Base-by-base conservation (phyloP, 306 rosid species). In the Dryas drummondii region DNA sequence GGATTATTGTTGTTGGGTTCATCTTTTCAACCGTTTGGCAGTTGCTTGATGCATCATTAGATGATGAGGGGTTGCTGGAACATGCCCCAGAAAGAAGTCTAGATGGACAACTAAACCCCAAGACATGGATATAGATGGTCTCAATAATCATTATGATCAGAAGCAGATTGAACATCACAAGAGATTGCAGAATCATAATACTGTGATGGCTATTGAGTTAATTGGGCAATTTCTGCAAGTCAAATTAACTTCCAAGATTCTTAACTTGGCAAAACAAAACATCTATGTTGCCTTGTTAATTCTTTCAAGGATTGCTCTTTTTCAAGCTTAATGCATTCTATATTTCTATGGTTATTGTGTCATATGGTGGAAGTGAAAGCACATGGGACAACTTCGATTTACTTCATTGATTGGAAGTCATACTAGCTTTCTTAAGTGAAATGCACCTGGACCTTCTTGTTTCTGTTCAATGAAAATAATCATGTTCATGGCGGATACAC, bases 41-140 rank as follows among this genome's bases (percentile, higher is more conserved):
- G 80, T 86, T 92, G 79, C 88, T 94, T 79, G 97, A 94, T 78
- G 97, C 99, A n/a, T 86, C 90, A 27, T 85, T 94, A 73, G 96
- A 77, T 49, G 99, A 94, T 73, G 97, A 92, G 79, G 97, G 97
- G 70, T 75, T 94, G 77, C 79, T 94, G 75, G 91, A 90, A 81
- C 86, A 74, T 78, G 69, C 84, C 54, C 66, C 79, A 56, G 96
- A 87, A 87, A 90, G 83, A 86, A 80, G 73, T 88, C 85, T 79
- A 85, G 37, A 82, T 94, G 97, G 97, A 73, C 81, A 44, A 66
- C 69, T 48, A 76, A 79, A 58, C 79, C 89, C 70, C 92, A 84
- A 78, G 99, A 89, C 74, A 88, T 87, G 97, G 92, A 89, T 70
- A 78, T 88, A 74, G 96, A 92, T 54, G 74, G 73, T 76, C 86